phyloP scores from a whole-genome alignment of 176 grass and related monocot genomes.

The Raddia guianensis region DNA sequence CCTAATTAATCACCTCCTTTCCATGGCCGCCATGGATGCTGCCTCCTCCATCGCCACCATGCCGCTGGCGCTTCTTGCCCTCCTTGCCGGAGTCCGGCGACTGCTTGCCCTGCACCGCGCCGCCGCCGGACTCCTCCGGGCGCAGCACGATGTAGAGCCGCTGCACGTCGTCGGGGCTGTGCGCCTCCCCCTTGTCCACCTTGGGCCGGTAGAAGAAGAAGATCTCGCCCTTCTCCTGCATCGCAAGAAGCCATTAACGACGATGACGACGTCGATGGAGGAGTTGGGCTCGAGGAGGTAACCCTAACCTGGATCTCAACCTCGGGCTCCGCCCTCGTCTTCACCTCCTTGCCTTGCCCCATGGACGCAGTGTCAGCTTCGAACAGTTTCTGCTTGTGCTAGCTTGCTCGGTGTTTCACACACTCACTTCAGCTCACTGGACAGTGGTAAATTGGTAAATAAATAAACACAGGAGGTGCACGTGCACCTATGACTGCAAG shows the following conservation, averaged over 20 bases:
- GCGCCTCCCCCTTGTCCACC: conserved; percentile 72
- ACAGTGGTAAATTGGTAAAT: no score
- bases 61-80: conserved; percentile 39
- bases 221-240: conserved; percentile 81
- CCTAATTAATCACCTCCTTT: conserved; percentile 47
- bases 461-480: no score
- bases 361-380: conserved; percentile 28
- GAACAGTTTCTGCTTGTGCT: no score
- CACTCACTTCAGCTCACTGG: no score
- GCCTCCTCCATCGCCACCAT: not conserved
- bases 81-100: conserved; percentile 68
- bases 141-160: conserved; percentile 77
- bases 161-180: conserved; percentile 66
- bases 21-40: conserved; percentile 63
- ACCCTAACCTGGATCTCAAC: conserved; percentile 61
- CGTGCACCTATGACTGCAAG: not conserved
- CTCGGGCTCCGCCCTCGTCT: conserved; percentile 62
- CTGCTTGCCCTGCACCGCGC: conserved; percentile 75
- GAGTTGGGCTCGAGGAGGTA: not conserved
- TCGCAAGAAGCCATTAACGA: not conserved
- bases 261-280: not conserved
- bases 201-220: conserved; percentile 98
- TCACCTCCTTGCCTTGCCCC: conserved; percentile 74
- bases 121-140: conserved; percentile 52
- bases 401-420: no score